phyloP scores from a whole-genome alignment of 1,284 basidiomycete species.

The Puccinia horiana region DNA sequence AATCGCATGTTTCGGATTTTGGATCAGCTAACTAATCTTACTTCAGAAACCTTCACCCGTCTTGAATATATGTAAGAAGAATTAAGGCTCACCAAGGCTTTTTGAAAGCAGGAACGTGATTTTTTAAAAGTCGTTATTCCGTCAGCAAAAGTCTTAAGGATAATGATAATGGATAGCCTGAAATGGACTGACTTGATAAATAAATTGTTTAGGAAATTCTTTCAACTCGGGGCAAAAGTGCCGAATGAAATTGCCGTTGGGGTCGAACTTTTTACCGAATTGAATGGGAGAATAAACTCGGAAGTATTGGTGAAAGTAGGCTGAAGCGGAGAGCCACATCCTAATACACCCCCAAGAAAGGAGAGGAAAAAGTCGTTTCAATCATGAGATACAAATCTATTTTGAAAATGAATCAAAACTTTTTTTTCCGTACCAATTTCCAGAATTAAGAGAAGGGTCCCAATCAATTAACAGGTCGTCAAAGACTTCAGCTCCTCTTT shows the following conservation, averaged over 20 bases:
- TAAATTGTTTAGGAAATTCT: conserved; percentile 57
- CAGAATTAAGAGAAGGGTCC: conserved; percentile 61
- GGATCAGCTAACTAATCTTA: conserved; percentile 57
- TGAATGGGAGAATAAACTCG: conserved; percentile 61
- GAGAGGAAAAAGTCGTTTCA: neutral
- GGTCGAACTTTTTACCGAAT: conserved; percentile 63
- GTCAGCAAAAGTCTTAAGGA: neutral
- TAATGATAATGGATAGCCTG: neutral
- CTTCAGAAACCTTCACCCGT: neutral
- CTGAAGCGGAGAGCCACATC: conserved; percentile 64
- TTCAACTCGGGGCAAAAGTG: conserved; percentile 62
- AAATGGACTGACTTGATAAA: conserved; percentile 23
- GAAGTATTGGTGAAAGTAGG: conserved; percentile 60
- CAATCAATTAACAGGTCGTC: conserved; percentile 61
- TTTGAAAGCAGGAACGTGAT: neutral
- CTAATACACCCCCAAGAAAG: neutral
- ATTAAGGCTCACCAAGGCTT: conserved; percentile 55
- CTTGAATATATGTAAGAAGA: neutral
- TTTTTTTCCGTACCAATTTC: conserved; percentile 59
- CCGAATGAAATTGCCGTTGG: conserved; percentile 60
- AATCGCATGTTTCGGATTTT: conserved; percentile 52
- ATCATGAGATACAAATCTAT: neutral
- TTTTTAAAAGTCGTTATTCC: neutral
- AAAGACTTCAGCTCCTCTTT: conserved; percentile 64
- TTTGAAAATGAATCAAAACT: neutral